Evolutionary conservation across 495 filamentous ascomycete species (phyloP).

Genomic region (Talaromyces borbonicus): DNA sequence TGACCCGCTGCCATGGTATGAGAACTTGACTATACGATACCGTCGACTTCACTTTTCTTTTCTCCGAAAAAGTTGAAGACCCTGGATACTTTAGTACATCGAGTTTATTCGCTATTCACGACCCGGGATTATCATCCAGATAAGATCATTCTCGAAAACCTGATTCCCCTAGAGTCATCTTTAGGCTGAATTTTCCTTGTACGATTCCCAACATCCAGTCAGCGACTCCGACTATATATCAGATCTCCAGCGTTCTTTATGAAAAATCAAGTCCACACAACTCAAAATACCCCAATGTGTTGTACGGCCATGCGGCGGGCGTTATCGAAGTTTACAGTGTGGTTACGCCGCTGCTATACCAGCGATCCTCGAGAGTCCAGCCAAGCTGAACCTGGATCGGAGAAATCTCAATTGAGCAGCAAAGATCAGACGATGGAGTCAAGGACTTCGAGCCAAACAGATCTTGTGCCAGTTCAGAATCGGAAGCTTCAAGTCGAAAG

Average conservation of each 20-base stretch:
- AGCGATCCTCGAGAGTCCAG: neutral
- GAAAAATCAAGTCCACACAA: no score
- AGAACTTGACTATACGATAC: neutral
- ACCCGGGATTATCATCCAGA: no score
- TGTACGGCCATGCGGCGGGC: neutral
- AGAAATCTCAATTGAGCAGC: neutral
- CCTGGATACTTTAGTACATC: no score
- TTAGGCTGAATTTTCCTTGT: neutral
- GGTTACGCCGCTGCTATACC: slow-evolving; percentile 1
- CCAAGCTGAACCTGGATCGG: neutral
- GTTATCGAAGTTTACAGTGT: slow-evolving; percentile 1
- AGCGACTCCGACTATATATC: neutral
- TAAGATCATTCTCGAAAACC: neutral
- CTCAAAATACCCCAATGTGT: slow-evolving; percentile 1
- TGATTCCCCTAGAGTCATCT: neutral
- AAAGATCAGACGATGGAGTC: neutral
- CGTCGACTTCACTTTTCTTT: neutral
- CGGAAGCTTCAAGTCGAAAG: neutral
- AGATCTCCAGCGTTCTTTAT: neutral
- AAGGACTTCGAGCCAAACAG: slow-evolving; percentile 1
- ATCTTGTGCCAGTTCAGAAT: neutral
- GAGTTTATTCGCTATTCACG: no score
- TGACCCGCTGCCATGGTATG: neutral
- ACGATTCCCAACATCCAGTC: neutral
- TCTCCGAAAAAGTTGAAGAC: no score